Conservation (phyloP, 2,329 filamentous ascomycete genomes). For the Stagonosporopsis vannaccii region DNA sequence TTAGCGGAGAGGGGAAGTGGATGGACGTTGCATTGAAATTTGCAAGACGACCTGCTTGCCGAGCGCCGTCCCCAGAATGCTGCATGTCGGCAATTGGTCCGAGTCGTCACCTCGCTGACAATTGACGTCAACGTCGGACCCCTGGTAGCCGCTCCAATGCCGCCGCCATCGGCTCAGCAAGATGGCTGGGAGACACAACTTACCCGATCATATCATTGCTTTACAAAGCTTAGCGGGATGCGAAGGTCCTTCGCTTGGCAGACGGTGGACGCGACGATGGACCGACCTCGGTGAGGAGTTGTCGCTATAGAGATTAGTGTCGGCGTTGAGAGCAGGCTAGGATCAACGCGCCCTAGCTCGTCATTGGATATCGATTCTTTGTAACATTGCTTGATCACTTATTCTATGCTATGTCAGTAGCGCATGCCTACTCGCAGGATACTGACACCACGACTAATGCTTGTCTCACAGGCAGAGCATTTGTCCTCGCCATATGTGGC, state of each 20-base stretch:
- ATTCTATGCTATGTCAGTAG: no score
- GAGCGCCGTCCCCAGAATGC: neutral
- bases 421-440: no score
- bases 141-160: no score
- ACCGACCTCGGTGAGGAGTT: constrained; percentile 6
- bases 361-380: no score
- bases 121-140: constrained; percentile 10
- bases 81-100: constrained; percentile 9
- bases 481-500: no score
- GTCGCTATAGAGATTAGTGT: no score
- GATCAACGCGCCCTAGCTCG: neutral
- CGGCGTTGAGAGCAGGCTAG: neutral
- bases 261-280: constrained; percentile 2
- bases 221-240: constrained; percentile 11
- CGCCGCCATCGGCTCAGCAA: neutral
- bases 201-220: constrained; percentile 14
- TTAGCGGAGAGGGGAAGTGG: constrained; percentile 27
- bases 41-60: constrained; percentile 1
- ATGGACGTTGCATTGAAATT: constrained; percentile 13
- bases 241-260: constrained; percentile 11
- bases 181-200: neutral
- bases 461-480: no score
- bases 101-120: neutral
- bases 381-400: neutral
- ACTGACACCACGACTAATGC: no score